Conservation (phyloP, 2,329 filamentous ascomycete genomes). For the Macroventuria anomochaeta region DNA sequence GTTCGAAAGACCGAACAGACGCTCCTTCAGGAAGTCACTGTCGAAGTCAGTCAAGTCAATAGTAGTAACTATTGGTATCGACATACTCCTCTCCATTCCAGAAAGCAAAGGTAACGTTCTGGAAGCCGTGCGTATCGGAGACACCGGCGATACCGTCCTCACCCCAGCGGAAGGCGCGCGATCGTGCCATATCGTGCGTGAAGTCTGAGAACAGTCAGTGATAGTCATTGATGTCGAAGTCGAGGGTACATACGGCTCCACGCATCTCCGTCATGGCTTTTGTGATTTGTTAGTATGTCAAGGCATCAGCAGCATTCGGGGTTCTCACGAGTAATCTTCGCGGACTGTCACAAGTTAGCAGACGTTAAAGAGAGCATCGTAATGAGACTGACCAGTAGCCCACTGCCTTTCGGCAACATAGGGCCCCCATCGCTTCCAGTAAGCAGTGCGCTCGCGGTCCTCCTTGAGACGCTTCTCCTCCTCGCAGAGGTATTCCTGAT, state of each 20-base stretch:
- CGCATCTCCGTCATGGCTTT: constrained; percentile 81
- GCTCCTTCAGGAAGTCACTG: constrained; percentile 91
- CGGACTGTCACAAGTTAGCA: constrained; percentile 65
- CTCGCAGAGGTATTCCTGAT: constrained; percentile 83
- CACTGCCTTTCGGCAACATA: constrained; percentile 95
- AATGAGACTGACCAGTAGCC: constrained; percentile 74
- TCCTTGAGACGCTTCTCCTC: constrained; percentile 91
- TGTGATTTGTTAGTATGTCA: constrained; percentile 35
- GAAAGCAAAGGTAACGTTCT: constrained; percentile 94
- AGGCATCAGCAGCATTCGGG: constrained; percentile 13
- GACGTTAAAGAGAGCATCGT: background rate
- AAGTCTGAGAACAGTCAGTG: constrained; percentile 69
- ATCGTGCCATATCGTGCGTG: constrained; percentile 88
- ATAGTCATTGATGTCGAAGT: background rate
- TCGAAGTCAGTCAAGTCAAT: constrained; percentile 49
- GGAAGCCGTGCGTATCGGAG: constrained; percentile 86
- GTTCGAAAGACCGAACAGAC: constrained; percentile 93
- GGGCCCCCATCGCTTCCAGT: constrained; percentile 98
- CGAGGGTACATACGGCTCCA: constrained; percentile 79
- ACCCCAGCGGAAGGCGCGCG: constrained; percentile 90
- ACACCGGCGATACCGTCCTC: constrained; percentile 97
- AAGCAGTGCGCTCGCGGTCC: constrained; percentile 81
- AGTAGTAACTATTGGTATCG: background rate
- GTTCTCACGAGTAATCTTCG: constrained; percentile 82
- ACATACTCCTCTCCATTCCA: constrained; percentile 96